phyloP scores from a whole-genome alignment of 2,329 filamentous ascomycete genomes.

The Hymenoscyphus fraxineus region DNA sequence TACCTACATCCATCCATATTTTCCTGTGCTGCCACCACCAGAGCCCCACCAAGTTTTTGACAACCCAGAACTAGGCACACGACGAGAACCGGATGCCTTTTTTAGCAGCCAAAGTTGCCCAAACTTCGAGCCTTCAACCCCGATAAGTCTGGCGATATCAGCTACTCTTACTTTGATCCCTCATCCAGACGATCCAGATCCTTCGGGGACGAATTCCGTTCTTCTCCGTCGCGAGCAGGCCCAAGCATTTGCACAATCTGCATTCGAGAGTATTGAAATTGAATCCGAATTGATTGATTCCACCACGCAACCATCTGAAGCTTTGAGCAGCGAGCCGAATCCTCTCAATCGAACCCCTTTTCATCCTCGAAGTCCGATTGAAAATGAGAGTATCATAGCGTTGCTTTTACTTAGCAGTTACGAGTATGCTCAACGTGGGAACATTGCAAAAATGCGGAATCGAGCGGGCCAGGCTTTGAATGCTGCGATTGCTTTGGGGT shows the following conservation, averaged over 20 bases:
- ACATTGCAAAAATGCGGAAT: slow-evolving; percentile 49
- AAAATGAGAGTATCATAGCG: slow-evolving; percentile 47
- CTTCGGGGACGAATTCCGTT: slow-evolving; percentile 38
- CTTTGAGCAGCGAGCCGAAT: slow-evolving; percentile 35
- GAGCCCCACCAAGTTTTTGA: slow-evolving; percentile 25
- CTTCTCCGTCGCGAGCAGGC: slow-evolving; percentile 45
- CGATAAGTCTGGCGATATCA: slow-evolving; percentile 45
- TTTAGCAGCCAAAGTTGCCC: slow-evolving; percentile 36
- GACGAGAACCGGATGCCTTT: slow-evolving; percentile 28
- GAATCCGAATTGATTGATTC: slow-evolving; percentile 47
- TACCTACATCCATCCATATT: slow-evolving; percentile 48
- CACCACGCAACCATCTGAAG: slow-evolving; percentile 42
- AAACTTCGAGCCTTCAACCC: slow-evolving; percentile 41
- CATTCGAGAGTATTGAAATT: slow-evolving; percentile 46
- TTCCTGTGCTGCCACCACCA: slow-evolving; percentile 47
- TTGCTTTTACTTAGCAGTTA: slow-evolving; percentile 48
- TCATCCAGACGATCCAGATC: slow-evolving; percentile 35
- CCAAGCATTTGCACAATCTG: slow-evolving; percentile 46
- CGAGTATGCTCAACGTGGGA: slow-evolving; percentile 51
- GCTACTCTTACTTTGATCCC: slow-evolving; percentile 48
- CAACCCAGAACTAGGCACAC: slow-evolving; percentile 28
- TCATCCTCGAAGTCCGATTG: slow-evolving; percentile 42
- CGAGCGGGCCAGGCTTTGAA: slow-evolving; percentile 46
- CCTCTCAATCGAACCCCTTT: slow-evolving; percentile 39
- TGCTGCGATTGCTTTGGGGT: slow-evolving; percentile 42